Evolutionary conservation across 2,329 filamentous ascomycete genomes (phyloP).

Genomic region (Chaetothyriales sp.): DNA sequence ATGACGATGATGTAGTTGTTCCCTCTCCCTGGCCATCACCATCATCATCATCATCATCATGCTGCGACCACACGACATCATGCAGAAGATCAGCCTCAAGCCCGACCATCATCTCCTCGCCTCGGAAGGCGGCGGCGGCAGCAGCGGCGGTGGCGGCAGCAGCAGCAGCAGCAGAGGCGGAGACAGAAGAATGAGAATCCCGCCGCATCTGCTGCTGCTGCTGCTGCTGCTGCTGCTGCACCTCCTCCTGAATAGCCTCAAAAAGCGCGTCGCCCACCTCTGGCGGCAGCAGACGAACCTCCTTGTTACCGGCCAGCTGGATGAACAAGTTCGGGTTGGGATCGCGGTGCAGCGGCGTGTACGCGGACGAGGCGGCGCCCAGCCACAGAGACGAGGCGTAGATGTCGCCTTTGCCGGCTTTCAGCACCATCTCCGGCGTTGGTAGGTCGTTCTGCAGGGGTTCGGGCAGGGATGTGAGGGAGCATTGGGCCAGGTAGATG

Average conservation of each 20-base stretch:
- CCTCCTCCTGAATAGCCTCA: conserved; percentile 29
- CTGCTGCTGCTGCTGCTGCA: conserved; percentile 7
- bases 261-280: conserved; percentile 50
- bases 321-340: conserved; percentile 89
- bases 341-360: conserved; percentile 80
- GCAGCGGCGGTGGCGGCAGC: too few species aligned
- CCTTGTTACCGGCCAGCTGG: conserved; percentile 61
- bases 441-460: conserved; percentile 51
- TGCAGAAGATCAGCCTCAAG: conserved; percentile 52
- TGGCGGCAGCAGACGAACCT: conserved; percentile 56
- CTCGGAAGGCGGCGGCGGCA: conserved; percentile 38
- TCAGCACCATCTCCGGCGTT: conserved; percentile 46
- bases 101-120: conserved; percentile 84
- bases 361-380: conserved; percentile 60
- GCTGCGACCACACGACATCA: conserved; percentile 50
- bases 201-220: neutral
- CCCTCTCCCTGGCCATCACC: too few species aligned
- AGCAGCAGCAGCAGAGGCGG: too few species aligned
- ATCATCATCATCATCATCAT: neutral
- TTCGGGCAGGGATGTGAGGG: conserved; percentile 52
- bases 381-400: conserved; percentile 82
- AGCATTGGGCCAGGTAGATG: conserved; percentile 74
- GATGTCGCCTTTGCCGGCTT: conserved; percentile 62
- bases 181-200: conserved; percentile 2
- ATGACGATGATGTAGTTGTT: too few species aligned